Base-by-base conservation (phyloP, 2,329 filamentous ascomycete genomes). In the Xylariaceae sp. region DNA sequence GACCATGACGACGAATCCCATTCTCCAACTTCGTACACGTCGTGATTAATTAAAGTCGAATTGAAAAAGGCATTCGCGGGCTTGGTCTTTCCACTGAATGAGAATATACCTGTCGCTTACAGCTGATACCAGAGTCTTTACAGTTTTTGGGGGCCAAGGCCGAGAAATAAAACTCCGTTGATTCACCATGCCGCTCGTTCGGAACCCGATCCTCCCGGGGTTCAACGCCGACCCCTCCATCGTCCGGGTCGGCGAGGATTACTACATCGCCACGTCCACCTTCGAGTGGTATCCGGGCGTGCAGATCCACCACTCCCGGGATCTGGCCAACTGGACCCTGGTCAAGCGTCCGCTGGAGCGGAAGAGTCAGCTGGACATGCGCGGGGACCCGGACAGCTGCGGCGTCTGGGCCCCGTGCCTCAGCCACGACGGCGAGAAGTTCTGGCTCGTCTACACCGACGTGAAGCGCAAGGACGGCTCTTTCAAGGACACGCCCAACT, bases 401-500 rank as follows among this genome's bases (percentile, higher is more conserved):
- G 75, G 74, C 26, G 62, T 82, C n/a, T 82, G 77, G 75, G 77
- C 78, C 2, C 78, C 78, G 0, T 82, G 78, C 50, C 65, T 83
- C 14, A 74, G 70, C 0, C 74, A 81, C 47, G 76, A 81, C 46
- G 76, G 74, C 31, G 64, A 70, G 2, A 69, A 62, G 38, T 82
- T 80, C 59, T 81, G 71, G 68, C 69, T 82, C 4, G 77, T 81
- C 2, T 82, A 78, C 55, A 80, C 77, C 1, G 76, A 81, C 50
- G 76, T 82, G 12, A 82, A 81, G 61, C 74, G 78, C 47, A 81
- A 81, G 54, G 78, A 82, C 48, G 78, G 78, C 9, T 74, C 71
- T 2, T 81, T 79, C 67, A 80, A 78, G 55, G 77, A 81, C 50
- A 69, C 74, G 1, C 77, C 73, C 47, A 82, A 81, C 51, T 82